Base-by-base conservation (phyloP, 2,329 filamentous ascomycete genomes). In the Aureobasidium melanogenum region DNA sequence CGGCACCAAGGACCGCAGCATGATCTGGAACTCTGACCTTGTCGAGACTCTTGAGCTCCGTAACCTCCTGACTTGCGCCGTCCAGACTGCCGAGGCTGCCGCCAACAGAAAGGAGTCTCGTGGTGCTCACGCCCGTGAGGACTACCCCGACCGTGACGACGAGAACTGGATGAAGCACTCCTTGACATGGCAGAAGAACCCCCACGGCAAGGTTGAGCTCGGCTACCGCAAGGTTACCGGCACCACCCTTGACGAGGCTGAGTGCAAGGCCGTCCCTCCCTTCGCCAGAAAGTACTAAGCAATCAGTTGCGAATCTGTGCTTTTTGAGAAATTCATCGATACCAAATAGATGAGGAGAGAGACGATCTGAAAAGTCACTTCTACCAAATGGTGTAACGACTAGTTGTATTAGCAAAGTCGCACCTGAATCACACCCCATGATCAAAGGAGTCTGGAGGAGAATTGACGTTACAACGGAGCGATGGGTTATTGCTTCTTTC, bases 111-210 rank as follows among this genome's bases (percentile, higher is more conserved):
- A 96, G 83, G 94, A 99, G 79, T 96, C 91, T 61, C 89, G 94
- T 79, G 94, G 94, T 74, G 94, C 94, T 26, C 94, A 99, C 77
- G 94, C 94, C 67, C 89, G 94, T 68, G 94, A 99, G 81, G 94
- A 99, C 75, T 97, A 77, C 83, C 93, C 93, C 62, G 92, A 97
- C 19, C 88, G 94, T 80, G 90, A 97, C 73, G 94, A 99, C 74
- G 82, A 87, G 77, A 88, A 95, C 76, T 97, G 93, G 93, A 97
- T 97, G 93, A 97, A 97, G 87, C 94, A 99, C 84, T 96, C 91
- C 48, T 84, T 99, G 64, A 91, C 88, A 67, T 99, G 88, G 88
- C 94, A 99, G 83, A 95, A 91, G 87, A 75, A 87, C 73, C 89
- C 92, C 36, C 93, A 97, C 71, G 88, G 88, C 73, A 85, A 91